Percentiles rank a stretch among this genome's conserved stretches.
These are phyloP conservation scores for Phytophthora ramorum DNA, from an alignment of 352 stramenopile species.

Conservation along the genomic window DNA sequence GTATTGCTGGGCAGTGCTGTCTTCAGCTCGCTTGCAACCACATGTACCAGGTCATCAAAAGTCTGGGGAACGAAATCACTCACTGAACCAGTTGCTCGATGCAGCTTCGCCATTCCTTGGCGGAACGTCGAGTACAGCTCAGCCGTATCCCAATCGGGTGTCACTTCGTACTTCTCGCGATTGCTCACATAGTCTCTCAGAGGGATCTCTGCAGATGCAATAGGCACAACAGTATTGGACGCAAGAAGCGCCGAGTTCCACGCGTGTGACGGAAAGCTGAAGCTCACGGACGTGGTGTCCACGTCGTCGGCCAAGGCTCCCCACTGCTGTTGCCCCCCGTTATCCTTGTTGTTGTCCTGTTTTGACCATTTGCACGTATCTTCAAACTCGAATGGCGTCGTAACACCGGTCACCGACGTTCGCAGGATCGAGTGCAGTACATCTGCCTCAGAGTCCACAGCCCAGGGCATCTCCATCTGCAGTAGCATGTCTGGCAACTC, in stretches of 20 bases:
- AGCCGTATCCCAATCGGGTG: conserved; percentile 18
- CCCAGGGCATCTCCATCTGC: conserved; percentile 13
- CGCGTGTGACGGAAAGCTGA: conserved; percentile 41
- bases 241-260: conserved; percentile 39
- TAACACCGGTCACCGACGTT: conserved; percentile 23
- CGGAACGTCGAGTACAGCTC: conserved; percentile 35
- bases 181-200: conserved; percentile 26
- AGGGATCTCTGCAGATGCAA: conserved; percentile 24
- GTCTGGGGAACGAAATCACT: conserved; percentile 10
- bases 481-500: conserved; percentile 10
- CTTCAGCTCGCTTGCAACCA: conserved; percentile 27
- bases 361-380: conserved; percentile 24
- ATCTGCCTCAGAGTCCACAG: conserved; percentile 13
- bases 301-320: conserved; percentile 38
- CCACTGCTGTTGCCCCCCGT: conserved; percentile 20
- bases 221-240: conserved; percentile 6
- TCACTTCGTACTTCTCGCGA: conserved; percentile 19
- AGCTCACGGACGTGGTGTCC: conserved; percentile 44
- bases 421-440: conserved; percentile 37
- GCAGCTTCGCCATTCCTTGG: conserved; percentile 21
- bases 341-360: conserved; percentile 2
- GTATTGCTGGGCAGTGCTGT: conserved; percentile 4
- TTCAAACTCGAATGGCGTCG: conserved; percentile 34
- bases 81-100: background rate
- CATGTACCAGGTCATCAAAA: conserved; percentile 22